A percentile compares a stretch with the other conserved stretches of the same genome.
phyloP scores from a whole-genome alignment of 2,329 filamentous ascomycete genomes.

The Fusarium ambrosium region DNA sequence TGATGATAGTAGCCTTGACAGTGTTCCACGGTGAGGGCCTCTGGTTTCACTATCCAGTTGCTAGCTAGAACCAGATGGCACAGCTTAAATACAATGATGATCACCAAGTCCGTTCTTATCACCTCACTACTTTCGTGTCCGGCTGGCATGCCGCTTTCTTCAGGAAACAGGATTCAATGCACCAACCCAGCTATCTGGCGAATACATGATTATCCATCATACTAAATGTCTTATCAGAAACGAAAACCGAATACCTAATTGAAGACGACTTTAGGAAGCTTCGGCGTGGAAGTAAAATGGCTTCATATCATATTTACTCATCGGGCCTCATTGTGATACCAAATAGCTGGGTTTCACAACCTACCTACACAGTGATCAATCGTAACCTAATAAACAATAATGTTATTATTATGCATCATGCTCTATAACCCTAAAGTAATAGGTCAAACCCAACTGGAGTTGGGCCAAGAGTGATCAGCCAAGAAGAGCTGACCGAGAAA shows the following conservation, averaged over 20 bases:
- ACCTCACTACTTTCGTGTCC: background rate
- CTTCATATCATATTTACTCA: background rate
- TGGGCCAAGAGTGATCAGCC: background rate
- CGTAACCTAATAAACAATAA: background rate
- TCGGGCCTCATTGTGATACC: background rate
- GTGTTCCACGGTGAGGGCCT: conserved; percentile 24
- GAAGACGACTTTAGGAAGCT: background rate
- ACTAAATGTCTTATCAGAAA: background rate
- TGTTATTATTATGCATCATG: conserved; percentile 5
- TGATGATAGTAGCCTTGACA: background rate
- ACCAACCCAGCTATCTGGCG: background rate
- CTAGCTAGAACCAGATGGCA: conserved; percentile 7
- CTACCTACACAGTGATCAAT: background rate
- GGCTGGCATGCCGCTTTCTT: background rate
- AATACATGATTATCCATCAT: background rate
- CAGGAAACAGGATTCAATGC: background rate
- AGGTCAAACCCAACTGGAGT: background rate
- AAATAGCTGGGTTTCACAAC: background rate
- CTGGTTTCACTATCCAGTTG: conserved; percentile 35
- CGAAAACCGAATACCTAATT: background rate
- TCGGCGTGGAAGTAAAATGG: background rate
- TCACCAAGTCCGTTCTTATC: conserved; percentile 13
- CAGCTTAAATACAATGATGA: conserved; percentile 22
- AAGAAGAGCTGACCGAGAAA: background rate
- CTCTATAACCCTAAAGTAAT: background rate